phyloP scores from a whole-genome alignment of 192 early-diverging fungal species.

The Dissophora ornata region DNA sequence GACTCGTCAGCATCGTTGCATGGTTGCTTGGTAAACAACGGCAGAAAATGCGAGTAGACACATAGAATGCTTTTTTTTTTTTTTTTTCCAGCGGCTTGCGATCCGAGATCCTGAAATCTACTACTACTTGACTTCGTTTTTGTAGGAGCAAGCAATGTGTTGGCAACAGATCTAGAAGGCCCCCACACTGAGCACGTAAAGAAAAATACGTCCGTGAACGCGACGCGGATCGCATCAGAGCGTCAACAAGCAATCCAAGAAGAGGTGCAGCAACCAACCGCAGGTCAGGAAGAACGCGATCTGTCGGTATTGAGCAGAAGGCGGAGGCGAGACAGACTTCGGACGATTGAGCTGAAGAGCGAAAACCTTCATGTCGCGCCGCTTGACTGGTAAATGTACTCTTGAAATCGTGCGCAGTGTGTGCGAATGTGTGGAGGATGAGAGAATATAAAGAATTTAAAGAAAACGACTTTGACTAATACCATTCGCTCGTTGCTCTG shows the following conservation, averaged over 20 bases:
- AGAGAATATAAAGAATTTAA: no score
- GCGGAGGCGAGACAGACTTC: background rate
- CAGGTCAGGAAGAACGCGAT: background rate
- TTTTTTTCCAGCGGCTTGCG: no score
- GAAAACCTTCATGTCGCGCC: conserved; percentile 26
- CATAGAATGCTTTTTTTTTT: background rate
- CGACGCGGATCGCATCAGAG: conserved; percentile 12
- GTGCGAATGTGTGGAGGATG: no score
- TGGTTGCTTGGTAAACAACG: conserved; percentile 37
- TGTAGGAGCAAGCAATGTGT: conserved; percentile 28
- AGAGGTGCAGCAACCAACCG: background rate
- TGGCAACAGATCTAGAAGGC: conserved; percentile 48
- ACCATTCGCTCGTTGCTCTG: no score
- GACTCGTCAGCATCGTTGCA: conserved; percentile 49
- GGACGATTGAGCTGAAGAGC: conserved; percentile 14
- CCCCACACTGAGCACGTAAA: conserved; percentile 33
- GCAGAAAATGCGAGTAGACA: no score
- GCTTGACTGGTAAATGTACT: conserved; percentile 49
- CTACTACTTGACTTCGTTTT: no score
- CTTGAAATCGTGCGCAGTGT: no score
- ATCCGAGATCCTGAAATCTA: no score
- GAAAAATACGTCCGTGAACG: conserved; percentile 18
- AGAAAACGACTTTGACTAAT: no score
- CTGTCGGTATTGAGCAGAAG: background rate
- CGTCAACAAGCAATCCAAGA: conserved; percentile 4